phyloP scores from a whole-genome alignment of 768 basidiomycete genomes.

The Panellus pusillus region DNA sequence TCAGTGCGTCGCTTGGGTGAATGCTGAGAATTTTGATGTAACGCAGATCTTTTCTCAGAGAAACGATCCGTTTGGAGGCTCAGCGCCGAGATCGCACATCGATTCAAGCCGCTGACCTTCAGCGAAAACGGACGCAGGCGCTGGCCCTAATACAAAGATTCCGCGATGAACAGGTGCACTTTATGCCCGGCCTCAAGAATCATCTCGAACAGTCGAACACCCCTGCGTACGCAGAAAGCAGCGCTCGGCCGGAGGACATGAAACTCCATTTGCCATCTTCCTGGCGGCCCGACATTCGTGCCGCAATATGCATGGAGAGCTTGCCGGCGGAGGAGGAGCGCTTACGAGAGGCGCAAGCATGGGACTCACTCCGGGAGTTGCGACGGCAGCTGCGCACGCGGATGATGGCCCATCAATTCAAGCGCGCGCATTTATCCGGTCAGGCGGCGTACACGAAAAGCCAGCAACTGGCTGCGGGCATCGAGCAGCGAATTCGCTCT shows the following conservation, averaged over 20 bases:
- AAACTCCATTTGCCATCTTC: constrained; percentile 24
- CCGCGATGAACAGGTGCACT: too few species aligned
- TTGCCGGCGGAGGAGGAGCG: constrained; percentile 22
- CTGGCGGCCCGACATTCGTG: not conserved
- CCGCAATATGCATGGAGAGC: constrained; percentile 11
- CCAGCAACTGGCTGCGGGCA: constrained; percentile 13
- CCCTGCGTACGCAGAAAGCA: not conserved
- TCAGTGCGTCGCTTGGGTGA: constrained; percentile 5
- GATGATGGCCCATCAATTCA: constrained; percentile 21
- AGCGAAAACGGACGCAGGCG: not conserved
- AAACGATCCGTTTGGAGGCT: not conserved
- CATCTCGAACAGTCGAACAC: not conserved
- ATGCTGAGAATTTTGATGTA: too few species aligned
- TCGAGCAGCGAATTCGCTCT: constrained; percentile 10
- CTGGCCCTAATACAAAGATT: not conserved
- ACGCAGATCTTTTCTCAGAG: not conserved
- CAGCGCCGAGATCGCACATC: too few species aligned
- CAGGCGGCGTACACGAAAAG: constrained; percentile 21
- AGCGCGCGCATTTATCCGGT: constrained; percentile 8
- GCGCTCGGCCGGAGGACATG: constrained; percentile 14
- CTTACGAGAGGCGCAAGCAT: constrained; percentile 21
- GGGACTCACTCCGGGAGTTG: constrained; percentile 16
- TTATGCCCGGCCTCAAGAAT: constrained; percentile 3
- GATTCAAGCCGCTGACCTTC: too few species aligned
- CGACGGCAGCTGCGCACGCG: constrained; percentile 23